Percentiles rank a stretch among this genome's conserved stretches.
Evolutionary conservation across 2,329 filamentous ascomycete genomes (phyloP).

Genomic region (Escovopsis sp.): DNA sequence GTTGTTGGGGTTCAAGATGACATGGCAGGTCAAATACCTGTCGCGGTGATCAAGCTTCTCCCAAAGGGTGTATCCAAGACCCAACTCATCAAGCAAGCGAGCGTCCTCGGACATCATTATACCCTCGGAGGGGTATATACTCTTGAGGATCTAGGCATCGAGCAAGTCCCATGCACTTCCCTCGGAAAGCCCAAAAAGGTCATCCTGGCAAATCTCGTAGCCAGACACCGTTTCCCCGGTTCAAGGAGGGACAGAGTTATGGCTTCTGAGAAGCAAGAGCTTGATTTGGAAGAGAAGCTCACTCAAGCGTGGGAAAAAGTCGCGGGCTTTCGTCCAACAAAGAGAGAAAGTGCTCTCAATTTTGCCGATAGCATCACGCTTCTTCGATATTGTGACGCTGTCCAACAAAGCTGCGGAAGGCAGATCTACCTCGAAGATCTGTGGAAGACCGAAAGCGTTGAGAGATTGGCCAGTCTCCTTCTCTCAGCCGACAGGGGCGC

Average conservation of each 20-base stretch:
- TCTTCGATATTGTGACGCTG: constrained; percentile 21
- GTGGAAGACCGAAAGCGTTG: constrained; percentile 15
- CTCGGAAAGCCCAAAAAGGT: constrained; percentile 31
- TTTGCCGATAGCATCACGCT: constrained; percentile 24
- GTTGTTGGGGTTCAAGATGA: constrained; percentile 30
- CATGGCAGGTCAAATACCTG: constrained; percentile 31
- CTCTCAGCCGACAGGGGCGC: too few relatives aligned
- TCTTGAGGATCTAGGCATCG: constrained; percentile 24
- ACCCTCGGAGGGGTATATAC: constrained; percentile 26
- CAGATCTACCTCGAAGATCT: constrained; percentile 23
- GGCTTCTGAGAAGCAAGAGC: not conserved
- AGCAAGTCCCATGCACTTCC: constrained; percentile 24
- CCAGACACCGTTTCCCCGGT: constrained; percentile 4
- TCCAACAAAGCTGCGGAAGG: constrained; percentile 13
- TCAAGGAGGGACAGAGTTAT: not conserved
- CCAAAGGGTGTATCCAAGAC: constrained; percentile 16
- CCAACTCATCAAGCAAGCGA: constrained; percentile 16
- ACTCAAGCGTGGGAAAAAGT: constrained; percentile 17
- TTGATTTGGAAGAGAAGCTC: constrained; percentile 9
- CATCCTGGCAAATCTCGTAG: constrained; percentile 15
- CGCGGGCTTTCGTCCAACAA: constrained; percentile 13
- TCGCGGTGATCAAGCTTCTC: constrained; percentile 26
- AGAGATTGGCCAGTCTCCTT: constrained; percentile 17
- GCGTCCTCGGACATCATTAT: constrained; percentile 22
- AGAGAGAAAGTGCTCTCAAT: constrained; percentile 13